phyloP scores from a whole-genome alignment of 441 rosid genomes.

The Daphne laureola region DNA sequence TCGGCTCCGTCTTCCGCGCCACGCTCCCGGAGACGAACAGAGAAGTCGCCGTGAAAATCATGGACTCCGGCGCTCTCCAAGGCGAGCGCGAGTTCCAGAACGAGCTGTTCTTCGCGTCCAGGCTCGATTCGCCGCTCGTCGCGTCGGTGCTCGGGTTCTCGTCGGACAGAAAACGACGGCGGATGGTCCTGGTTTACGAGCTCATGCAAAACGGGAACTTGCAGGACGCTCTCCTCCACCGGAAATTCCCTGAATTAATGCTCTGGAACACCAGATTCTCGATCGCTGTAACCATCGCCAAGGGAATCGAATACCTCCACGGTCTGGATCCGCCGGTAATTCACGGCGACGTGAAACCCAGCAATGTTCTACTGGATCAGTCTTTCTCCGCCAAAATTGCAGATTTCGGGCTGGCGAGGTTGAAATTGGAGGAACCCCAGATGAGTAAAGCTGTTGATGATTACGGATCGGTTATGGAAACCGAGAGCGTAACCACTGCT shows the following conservation, averaged over 20 bases:
- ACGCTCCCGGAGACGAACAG: conserved; percentile 23
- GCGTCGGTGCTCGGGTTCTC: conserved; percentile 77
- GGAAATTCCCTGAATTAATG: conserved; percentile 53
- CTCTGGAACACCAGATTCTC: conserved; percentile 51
- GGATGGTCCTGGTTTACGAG: conserved; percentile 67
- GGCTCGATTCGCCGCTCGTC: conserved; percentile 47
- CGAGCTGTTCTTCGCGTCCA: conserved; percentile 78
- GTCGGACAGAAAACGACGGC: conserved; percentile 49
- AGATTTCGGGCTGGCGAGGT: conserved; percentile 80
- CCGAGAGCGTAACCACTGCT: conserved; percentile 64
- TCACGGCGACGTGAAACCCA: conserved; percentile 84
- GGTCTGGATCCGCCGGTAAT: conserved; percentile 58
- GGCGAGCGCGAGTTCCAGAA: conserved; percentile 92
- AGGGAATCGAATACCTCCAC: conserved; percentile 64
- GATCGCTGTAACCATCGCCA: conserved; percentile 50
- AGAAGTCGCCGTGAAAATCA: conserved; percentile 64
- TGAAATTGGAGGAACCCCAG: conserved; percentile 36
- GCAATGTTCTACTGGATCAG: conserved; percentile 65
- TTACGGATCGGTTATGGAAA: conserved; percentile 56
- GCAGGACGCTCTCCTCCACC: conserved; percentile 71
- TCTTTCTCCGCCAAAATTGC: conserved; percentile 62
- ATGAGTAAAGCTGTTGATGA: conserved; percentile 40
- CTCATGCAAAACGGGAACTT: conserved; percentile 75
- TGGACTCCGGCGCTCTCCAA: conserved; percentile 88
- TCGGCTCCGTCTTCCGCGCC: conserved; percentile 77